Base-by-base conservation (phyloP, 768 basidiomycete genomes). In the Tylopilus balloui region DNA sequence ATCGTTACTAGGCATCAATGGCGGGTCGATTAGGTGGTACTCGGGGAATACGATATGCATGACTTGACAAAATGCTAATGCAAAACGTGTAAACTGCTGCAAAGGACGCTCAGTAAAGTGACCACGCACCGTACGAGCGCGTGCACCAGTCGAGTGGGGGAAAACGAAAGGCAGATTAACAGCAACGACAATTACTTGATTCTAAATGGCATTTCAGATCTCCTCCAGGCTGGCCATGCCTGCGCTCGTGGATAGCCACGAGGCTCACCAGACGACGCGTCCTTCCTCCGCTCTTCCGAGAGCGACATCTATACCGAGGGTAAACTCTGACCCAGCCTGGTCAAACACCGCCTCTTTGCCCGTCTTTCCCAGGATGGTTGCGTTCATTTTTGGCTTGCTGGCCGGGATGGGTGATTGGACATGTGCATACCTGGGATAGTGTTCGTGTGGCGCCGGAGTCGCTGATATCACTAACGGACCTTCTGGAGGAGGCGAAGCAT, bases 231-330 rank as follows among this genome's bases (percentile, higher is more conserved):
- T n/a, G 32, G 34, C 42, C 35, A 19, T 24, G 21, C 35, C 37
- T 20, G 13, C 20, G 19, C 24, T 45, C 28, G 25, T 19, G 40
- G 37, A 32, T 12, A 14, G 43, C 25, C 28, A 38, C 32, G 24
- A 29, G 40, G 43, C n/a, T 64, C 47, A 67, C 65, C 67, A 66
- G 19, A 67, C 51, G 1, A 65, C 57, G 2, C 63, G 55, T 6
- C 68, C 65, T 37, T 69, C 67, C 31, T 67, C 66, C 21, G 65
- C 68, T 41, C 63, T 56, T 50, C 66, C 65, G 17, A 67, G 53
- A 20, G 65, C 61, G 11, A 67, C 61, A 36, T 67, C 67, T 24
- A 69, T 49, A 14, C 66, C 68, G 24, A 64, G 53, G 1, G 57
- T 57, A 23, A 56, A 68, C 39, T 60, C 63, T 25, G 60, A 57